Evolutionary conservation across 1,139 yeast genomes (phyloP), one percentile per base, ranked within the genome.

Genomic region (Insectozyma bohioensis): DNA sequence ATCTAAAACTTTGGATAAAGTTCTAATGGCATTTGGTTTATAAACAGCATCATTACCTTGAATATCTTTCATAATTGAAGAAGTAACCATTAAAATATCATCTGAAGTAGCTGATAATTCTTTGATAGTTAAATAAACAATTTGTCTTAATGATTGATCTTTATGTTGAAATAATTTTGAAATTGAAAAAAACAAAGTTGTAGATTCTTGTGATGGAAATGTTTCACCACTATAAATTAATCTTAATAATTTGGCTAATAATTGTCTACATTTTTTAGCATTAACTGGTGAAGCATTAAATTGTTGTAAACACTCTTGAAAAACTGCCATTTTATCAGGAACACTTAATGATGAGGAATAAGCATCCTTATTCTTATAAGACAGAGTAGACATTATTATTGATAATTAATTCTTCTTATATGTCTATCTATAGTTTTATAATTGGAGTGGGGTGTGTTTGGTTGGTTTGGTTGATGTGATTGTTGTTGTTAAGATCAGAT

Each of bases 41-140:
- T 84, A 88, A 39, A 88, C 70, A 44, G 79, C 71, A 43, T 87
- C 95, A 45, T 90, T 90, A 40, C 83, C 81, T 63, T 94, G 97
- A 39, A 92, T 86, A 63, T 92, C 98, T 66, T 90, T 90, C 97
- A 92, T 94, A 52, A 92, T 90, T 13, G 96, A 86, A 6, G 97
- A 86, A 20, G 98, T 92, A 20, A 92, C 97, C 97, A 92, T 94
- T 61, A 92, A 77, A 35, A 87, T 87, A 62, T 92, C 97, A 49
- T 87, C 88, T 12, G 97, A 87, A 37, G 85, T 77, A 12, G 81
- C 64, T 27, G 92, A 77, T 43, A 92, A 75, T 58, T 90, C 97
- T 65, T 92, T 92, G 58, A 90, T 88, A 12, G 97, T 90, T 57
- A 92, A 71, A 55, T 92, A 92, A 20, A 90, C 96, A 71, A 86